These are phyloP conservation scores for Sugiyamaella lignohabitans DNA, from an alignment of 805 yeast species.

Conservation along the genomic window DNA sequence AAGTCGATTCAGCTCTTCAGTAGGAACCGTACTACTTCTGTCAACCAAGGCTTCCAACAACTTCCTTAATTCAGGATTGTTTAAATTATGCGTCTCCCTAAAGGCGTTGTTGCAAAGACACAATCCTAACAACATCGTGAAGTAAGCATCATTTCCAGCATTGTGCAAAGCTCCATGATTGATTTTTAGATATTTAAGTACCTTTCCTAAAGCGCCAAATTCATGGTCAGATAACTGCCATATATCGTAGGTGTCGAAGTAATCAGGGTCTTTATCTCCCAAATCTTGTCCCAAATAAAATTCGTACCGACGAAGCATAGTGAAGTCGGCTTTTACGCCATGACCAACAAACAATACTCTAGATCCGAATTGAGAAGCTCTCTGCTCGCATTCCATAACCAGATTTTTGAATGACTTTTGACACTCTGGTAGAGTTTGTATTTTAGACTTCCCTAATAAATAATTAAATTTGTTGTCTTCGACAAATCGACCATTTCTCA, in stretches of 20 bases:
- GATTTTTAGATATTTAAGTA: constrained; percentile 41
- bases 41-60: too few species aligned
- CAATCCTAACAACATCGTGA: constrained; percentile 37
- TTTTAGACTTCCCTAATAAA: constrained; percentile 43
- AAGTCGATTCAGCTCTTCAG: too few species aligned
- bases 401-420: constrained; percentile 23
- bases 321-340: constrained; percentile 47
- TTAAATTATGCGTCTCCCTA: background rate
- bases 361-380: constrained; percentile 2
- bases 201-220: constrained; percentile 34
- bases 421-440: constrained; percentile 34
- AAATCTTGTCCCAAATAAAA: constrained; percentile 24
- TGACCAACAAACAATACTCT: constrained; percentile 48
- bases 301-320: constrained; percentile 44
- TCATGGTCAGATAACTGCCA: constrained; percentile 30
- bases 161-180: constrained; percentile 60
- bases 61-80: too few species aligned
- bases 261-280: constrained; percentile 27
- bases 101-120: constrained; percentile 7
- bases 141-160: constrained; percentile 67
- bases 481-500: constrained; percentile 48
- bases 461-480: constrained; percentile 48
- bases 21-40: too few species aligned
- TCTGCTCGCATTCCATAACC: constrained; percentile 2
- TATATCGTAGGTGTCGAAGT: constrained; percentile 45